These are phyloP conservation scores for Acanthamoeba triangularis DNA, from an alignment of 208 protist genomes.

Conservation along the genomic window DNA sequence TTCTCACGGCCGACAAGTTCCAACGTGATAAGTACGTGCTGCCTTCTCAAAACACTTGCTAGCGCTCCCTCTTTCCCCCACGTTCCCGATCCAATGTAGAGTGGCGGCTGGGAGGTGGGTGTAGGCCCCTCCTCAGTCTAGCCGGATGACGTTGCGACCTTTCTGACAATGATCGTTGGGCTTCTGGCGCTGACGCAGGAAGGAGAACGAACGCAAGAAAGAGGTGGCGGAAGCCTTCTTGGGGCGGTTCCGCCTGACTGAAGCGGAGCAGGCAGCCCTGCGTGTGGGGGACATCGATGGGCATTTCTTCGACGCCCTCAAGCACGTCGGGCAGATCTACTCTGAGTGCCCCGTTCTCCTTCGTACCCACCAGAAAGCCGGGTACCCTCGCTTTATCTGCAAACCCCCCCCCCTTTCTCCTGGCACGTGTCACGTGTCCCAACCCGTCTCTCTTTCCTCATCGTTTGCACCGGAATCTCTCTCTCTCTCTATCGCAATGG, in stretches of 20 bases:
- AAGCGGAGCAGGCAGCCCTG: constrained; percentile 16
- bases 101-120: background rate
- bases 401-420: background rate
- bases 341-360: constrained; percentile 50
- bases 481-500: background rate
- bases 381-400: background rate
- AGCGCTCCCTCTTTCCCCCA: too few species aligned
- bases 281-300: constrained; percentile 1
- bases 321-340: constrained; percentile 45
- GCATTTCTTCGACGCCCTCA: constrained; percentile 19
- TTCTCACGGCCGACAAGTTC: constrained; percentile 28
- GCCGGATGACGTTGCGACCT: background rate
- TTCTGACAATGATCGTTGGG: background rate
- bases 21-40: constrained; percentile 7
- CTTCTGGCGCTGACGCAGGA: background rate
- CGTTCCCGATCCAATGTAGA: too few species aligned
- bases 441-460: background rate
- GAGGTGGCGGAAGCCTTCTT: constrained; percentile 39
- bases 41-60: too few species aligned
- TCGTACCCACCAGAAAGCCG: constrained; percentile 47
- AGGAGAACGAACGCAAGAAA: background rate
- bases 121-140: background rate
- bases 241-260: constrained; percentile 30
- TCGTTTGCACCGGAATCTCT: background rate
- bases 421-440: too few species aligned